Base-by-base conservation (phyloP, 2,329 filamentous ascomycete species). In the Xylariaceae sp. region DNA sequence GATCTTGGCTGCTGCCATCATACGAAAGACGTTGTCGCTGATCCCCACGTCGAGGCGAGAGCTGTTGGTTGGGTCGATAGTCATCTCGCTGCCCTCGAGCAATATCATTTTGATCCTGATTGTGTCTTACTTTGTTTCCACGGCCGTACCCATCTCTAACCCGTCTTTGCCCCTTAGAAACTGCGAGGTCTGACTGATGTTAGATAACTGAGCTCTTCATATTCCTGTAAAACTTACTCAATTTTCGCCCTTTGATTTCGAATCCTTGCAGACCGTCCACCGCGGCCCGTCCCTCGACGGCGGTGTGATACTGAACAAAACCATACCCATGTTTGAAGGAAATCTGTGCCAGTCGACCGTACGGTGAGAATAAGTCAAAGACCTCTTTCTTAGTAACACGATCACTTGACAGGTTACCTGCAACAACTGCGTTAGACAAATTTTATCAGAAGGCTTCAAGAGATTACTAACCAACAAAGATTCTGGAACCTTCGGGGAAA, bases 301-400 rank as follows among this genome's bases (percentile, higher is more conserved):
- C 71, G 22, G 88, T 84, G 54, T 95, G 77, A 55, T 94, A 98
- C 64, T 97, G 93, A 27, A 97, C 90, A 63, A 97, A 98, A 2
- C 93, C 93, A 67, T 95, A 97, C 2, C 91, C 91, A 55, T 93
- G 90, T 67, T 97, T 97, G 57, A 97, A 88, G 1, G 90, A 95
- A 49, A 97, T 93, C 64, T 98, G 93, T 2, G 91, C 92, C 37
- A 98, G 74, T 50, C 84, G 85, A 43, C 93, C 93, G 63, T 89
- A 91, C 46, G 77, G 79, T 61, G 90, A 83, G 63, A 98, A 97
- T 16, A 92, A 77, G 62, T 95, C 86, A 67, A 95, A 97, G 7
- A 97, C 82, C 66, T 97, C 91, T 54, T 86, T 82, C 68, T 97
- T 97, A 6, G 88, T 93, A 12, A 95, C 91, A 62, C 91, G 85